Conservation (phyloP, 495 filamentous ascomycete species). For the Viridothelium virens region DNA sequence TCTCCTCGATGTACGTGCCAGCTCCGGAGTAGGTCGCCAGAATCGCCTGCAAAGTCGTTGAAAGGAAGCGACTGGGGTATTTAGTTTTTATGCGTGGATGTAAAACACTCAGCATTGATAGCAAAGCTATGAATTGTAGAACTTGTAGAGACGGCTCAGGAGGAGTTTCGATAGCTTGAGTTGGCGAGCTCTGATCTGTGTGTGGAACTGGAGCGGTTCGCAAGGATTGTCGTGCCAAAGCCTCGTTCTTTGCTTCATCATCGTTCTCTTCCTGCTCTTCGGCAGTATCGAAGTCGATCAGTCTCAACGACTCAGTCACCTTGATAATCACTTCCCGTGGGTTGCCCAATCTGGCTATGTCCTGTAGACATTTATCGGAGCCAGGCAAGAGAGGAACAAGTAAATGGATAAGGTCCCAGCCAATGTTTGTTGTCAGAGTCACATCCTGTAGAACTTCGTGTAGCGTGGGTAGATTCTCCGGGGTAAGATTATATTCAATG, state of each 20-base stretch:
- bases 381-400: conserved; percentile 68
- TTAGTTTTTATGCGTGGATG: conserved; percentile 84
- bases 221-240: conserved; percentile 26
- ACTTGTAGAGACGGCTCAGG: conserved; percentile 27
- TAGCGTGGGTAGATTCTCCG: conserved; percentile 65
- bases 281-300: conserved; percentile 40
- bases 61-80: conserved; percentile 84
- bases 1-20: conserved; percentile 46
- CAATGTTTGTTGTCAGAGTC: conserved; percentile 78
- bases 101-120: conserved; percentile 75
- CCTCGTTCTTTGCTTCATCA: conserved; percentile 28
- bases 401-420: conserved; percentile 89
- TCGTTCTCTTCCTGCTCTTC: conserved; percentile 48
- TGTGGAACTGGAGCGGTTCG: conserved; percentile 20
- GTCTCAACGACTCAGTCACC: conserved; percentile 63
- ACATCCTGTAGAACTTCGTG: conserved; percentile 76
- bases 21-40: conserved; percentile 54
- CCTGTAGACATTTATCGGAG: conserved; percentile 65
- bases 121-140: conserved; percentile 62
- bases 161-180: conserved; percentile 25
- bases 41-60: conserved; percentile 75
- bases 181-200: conserved; percentile 15
- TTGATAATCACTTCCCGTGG: conserved; percentile 90
- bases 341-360: conserved; percentile 76
- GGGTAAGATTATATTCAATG: conserved; percentile 73